phyloP scores from a whole-genome alignment of 192 early-diverging fungal species.

The Obelidium mucronatum region DNA sequence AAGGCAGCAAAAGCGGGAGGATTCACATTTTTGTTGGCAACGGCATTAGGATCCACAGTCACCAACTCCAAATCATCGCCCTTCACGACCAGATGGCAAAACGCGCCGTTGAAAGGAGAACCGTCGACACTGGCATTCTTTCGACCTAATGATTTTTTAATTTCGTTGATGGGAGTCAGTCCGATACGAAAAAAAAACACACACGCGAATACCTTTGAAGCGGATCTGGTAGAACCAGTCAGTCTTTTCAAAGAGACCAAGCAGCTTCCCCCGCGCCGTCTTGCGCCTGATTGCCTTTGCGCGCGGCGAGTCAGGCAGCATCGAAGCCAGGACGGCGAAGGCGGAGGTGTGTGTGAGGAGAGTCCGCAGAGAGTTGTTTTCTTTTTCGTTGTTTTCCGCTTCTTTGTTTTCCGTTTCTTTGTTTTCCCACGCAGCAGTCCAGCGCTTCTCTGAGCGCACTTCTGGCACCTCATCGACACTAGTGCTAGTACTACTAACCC shows the following conservation, averaged over 20 bases:
- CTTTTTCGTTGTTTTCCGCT: neutral
- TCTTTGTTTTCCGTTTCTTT: neutral
- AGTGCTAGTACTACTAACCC: neutral
- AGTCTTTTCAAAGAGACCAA: neutral
- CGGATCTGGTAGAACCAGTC: neutral
- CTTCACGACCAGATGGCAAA: too few species aligned
- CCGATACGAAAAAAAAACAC: neutral
- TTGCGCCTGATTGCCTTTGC: neutral
- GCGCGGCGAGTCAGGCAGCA: neutral
- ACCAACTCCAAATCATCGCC: too few species aligned
- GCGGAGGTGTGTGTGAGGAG: neutral
- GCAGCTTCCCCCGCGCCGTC: neutral
- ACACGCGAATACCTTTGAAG: neutral
- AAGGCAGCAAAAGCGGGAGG: neutral
- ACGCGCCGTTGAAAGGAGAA: neutral
- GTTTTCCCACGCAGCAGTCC: too few species aligned
- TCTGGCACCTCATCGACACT: neutral
- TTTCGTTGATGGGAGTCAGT: neutral
- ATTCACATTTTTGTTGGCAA: too few species aligned
- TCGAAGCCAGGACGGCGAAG: neutral
- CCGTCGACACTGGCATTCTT: neutral
- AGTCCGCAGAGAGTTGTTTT: neutral
- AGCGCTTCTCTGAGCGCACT: neutral
- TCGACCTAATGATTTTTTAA: neutral
- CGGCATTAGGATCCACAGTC: too few species aligned